Evolutionary conservation across 2,329 filamentous ascomycete species (phyloP).

Genomic region (Pseudocercospora cruenta): DNA sequence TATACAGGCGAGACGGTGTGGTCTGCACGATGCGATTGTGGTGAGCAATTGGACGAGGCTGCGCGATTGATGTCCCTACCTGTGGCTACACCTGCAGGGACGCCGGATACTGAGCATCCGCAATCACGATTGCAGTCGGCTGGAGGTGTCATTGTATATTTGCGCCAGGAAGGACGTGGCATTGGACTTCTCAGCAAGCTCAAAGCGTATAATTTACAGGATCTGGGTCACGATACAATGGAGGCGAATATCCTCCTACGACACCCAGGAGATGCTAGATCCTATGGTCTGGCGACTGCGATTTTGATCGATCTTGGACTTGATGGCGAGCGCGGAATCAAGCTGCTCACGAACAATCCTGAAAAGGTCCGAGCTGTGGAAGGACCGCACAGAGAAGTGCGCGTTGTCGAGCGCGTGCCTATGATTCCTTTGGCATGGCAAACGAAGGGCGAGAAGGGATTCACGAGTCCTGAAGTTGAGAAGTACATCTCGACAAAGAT

Average conservation of each 20-base stretch:
- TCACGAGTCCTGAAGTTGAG: conserved; percentile 85
- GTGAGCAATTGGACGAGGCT: conserved; percentile 95
- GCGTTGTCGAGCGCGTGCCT: conserved; percentile 84
- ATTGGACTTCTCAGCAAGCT: conserved; percentile 95
- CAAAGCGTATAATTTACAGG: conserved; percentile 97
- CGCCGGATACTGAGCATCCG: conserved; percentile 27
- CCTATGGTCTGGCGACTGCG: conserved; percentile 93
- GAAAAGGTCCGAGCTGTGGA: conserved; percentile 96
- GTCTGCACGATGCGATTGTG: conserved; percentile 97
- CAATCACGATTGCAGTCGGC: conserved; percentile 49
- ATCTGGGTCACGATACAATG: conserved; percentile 95
- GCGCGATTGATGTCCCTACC: conserved; percentile 77
- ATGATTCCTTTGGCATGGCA: conserved; percentile 97
- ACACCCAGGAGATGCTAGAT: conserved; percentile 91
- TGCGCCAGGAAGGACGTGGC: conserved; percentile 92
- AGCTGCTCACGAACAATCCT: conserved; percentile 92
- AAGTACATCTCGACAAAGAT: conserved; percentile 91
- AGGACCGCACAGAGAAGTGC: conserved; percentile 83
- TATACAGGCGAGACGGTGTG: conserved; percentile 98
- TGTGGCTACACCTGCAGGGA: conserved; percentile 33
- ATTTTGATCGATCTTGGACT: conserved; percentile 86
- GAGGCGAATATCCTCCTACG: conserved; percentile 89
- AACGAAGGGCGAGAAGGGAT: conserved; percentile 73
- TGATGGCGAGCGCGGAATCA: conserved; percentile 69
- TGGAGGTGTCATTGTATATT: conserved; percentile 91